Conservation (phyloP, 2,329 filamentous ascomycete genomes). For the Lizonia empirigonia region DNA sequence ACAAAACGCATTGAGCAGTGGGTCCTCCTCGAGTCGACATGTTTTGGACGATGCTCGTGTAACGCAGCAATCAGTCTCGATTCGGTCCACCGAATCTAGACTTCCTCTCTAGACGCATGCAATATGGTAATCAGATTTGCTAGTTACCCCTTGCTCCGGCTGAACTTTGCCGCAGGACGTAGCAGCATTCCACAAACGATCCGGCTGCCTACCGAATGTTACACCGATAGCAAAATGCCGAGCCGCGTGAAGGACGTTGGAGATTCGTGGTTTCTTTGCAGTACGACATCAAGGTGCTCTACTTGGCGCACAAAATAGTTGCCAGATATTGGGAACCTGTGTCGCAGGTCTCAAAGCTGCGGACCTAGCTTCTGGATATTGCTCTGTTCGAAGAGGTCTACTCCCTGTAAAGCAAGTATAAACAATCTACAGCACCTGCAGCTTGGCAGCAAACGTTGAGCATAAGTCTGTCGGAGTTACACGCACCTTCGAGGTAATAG, state of each 20-base stretch:
- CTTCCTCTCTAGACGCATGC: not conserved
- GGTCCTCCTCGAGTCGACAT: too few species aligned
- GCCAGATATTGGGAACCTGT: not conserved
- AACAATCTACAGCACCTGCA: too few species aligned
- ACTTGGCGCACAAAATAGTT: not conserved
- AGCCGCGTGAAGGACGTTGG: not conserved
- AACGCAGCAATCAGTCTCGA: not conserved
- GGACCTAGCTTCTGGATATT: not conserved
- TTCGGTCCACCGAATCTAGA: slow-evolving; percentile 3
- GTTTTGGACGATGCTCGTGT: not conserved
- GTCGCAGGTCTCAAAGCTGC: not conserved
- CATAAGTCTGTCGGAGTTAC: not conserved
- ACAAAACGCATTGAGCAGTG: too few species aligned
- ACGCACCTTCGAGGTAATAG: not conserved
- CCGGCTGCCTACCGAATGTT: not conserved
- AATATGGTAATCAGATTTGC: not conserved
- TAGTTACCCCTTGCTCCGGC: not conserved
- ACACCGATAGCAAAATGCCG: slow-evolving; percentile 6
- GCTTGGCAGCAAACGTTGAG: too few species aligned
- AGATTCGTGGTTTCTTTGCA: not conserved
- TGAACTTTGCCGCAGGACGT: not conserved
- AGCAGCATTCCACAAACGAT: slow-evolving; percentile 1
- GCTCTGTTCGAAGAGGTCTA: too few species aligned
- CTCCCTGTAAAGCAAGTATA: too few species aligned
- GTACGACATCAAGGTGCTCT: not conserved